These are phyloP conservation scores for Rhizopus arrhizus DNA, from an alignment of 371 early-diverging fungal genomes.

Conservation along the genomic window DNA sequence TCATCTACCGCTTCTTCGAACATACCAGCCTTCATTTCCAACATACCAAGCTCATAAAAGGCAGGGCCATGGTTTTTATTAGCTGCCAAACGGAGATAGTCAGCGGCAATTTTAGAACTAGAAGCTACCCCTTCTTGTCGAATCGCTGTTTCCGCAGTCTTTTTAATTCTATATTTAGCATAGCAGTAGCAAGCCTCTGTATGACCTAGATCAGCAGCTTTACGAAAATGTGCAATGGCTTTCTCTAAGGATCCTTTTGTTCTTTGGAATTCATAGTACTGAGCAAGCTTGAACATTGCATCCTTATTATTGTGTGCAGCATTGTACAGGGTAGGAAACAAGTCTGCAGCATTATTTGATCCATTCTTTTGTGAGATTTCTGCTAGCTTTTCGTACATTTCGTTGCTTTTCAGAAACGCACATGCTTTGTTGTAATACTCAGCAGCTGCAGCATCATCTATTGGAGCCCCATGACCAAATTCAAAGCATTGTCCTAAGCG, in stretches of 20 bases:
- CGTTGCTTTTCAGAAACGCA: conserved; percentile 18
- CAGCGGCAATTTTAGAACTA: conserved; percentile 12
- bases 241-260: conserved; percentile 3
- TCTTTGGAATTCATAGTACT: conserved; percentile 12
- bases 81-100: conserved; percentile 22
- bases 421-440: conserved; percentile 24
- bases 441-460: conserved; percentile 4
- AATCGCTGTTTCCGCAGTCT: conserved; percentile 5
- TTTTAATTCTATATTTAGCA: conserved; percentile 20
- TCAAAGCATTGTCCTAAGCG: conserved; percentile 28
- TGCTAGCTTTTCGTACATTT: conserved; percentile 20
- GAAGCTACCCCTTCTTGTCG: neutral
- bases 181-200: conserved; percentile 24
- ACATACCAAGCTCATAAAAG: conserved; percentile 20
- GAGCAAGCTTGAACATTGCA: conserved; percentile 18
- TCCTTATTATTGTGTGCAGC: conserved; percentile 19
- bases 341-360: conserved; percentile 2
- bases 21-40: conserved; percentile 20
- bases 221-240: conserved; percentile 11
- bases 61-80: conserved; percentile 25
- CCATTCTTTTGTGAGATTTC: conserved; percentile 7
- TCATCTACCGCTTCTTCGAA: conserved; percentile 28
- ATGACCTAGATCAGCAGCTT: conserved; percentile 21
- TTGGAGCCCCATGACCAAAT: conserved; percentile 12
- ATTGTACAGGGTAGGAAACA: conserved; percentile 21